Evolutionary conservation across 2,329 filamentous ascomycete species (phyloP).

Genomic region (Periconia digitata): DNA sequence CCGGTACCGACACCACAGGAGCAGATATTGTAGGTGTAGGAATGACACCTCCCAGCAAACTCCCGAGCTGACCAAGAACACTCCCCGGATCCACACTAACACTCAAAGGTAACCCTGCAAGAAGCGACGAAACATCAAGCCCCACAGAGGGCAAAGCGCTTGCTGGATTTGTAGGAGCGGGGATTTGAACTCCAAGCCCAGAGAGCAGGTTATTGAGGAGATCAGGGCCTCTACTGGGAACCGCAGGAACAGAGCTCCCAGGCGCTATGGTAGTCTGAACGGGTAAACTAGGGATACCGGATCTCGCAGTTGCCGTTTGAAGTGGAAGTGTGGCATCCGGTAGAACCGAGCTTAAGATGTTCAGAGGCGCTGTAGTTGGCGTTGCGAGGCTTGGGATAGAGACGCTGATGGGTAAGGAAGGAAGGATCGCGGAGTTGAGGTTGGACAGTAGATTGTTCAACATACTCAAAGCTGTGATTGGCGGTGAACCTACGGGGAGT

Average conservation of each 20-base stretch:
- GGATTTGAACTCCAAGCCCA: not conserved
- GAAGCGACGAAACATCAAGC: not conserved
- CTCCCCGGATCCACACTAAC: not conserved
- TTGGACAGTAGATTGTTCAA: not conserved
- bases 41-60: no score
- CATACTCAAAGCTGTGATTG: not conserved
- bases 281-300: not conserved
- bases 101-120: not conserved
- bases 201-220: not conserved
- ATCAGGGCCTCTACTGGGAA: not conserved
- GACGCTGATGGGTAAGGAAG: not conserved
- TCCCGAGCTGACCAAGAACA: no score
- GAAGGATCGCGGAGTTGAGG: not conserved
- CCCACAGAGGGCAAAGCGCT: not conserved
- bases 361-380: not conserved
- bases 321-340: not conserved
- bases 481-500: not conserved
- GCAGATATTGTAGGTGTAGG: no score
- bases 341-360: not conserved
- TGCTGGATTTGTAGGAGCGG: not conserved
- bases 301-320: not conserved
- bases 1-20: no score
- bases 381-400: not conserved
- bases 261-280: not conserved
- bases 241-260: not conserved